Conservation (phyloP, 2,329 filamentous ascomycete genomes). For the Nemania abortiva region DNA sequence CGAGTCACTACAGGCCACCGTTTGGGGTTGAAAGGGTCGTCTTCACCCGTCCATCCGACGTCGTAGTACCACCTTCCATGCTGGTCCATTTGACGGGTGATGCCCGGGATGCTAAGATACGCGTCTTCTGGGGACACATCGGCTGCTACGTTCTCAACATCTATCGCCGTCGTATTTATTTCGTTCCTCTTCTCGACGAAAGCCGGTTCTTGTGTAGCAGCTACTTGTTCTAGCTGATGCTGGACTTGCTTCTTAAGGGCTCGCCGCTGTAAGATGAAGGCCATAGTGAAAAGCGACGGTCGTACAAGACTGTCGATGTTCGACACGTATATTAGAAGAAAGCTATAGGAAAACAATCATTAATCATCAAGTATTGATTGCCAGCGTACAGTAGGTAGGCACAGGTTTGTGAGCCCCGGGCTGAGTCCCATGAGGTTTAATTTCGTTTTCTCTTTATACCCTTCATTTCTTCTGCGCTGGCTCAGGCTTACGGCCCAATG, state of each 20-base stretch:
- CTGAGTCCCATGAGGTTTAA: not conserved
- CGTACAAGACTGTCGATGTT: not conserved
- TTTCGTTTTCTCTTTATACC: slow-evolving; percentile 7
- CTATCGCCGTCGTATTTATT: not conserved
- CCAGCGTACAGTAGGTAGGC: not conserved
- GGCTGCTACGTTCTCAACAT: slow-evolving; percentile 7
- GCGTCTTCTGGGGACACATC: not conserved
- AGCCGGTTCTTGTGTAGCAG: not conserved
- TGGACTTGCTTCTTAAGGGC: slow-evolving; percentile 23
- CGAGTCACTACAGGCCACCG: slow-evolving; percentile 54
- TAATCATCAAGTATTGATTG: not conserved
- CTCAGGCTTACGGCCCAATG: not conserved
- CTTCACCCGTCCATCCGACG: slow-evolving; percentile 55
- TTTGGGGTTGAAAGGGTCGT: slow-evolving; percentile 55
- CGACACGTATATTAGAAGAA: not conserved
- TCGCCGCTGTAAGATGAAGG: slow-evolving; percentile 31
- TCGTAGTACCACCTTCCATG: slow-evolving; percentile 47
- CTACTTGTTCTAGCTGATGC: slow-evolving; percentile 11
- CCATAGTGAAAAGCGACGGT: slow-evolving; percentile 15
- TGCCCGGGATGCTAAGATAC: slow-evolving; percentile 26
- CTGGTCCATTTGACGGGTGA: slow-evolving; percentile 17
- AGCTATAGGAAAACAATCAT: not conserved
- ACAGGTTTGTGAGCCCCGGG: not conserved
- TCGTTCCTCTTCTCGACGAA: not conserved
- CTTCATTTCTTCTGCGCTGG: not conserved